A percentile compares a stretch with the other conserved stretches of the same genome.
phyloP scores from a whole-genome alignment of 805 yeast species.

The Metschnikowia vanudenii region DNA sequence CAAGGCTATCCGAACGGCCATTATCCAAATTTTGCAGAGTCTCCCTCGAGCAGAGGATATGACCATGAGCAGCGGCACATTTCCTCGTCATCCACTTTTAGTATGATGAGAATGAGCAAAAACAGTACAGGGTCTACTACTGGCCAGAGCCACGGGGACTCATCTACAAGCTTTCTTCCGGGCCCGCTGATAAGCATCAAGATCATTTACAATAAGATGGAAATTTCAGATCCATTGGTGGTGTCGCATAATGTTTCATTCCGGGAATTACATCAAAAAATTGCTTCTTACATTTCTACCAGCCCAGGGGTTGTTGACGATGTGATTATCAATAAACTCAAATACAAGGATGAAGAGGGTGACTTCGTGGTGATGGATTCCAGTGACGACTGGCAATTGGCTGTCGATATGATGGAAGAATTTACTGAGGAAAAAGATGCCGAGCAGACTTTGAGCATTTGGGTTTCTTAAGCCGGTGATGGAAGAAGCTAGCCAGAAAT shows the following conservation, averaged over 20 bases:
- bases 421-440: constrained; percentile 20
- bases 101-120: constrained; percentile 39
- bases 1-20: constrained; percentile 6
- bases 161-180: constrained; percentile 10
- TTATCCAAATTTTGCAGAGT: constrained; percentile 3
- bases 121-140: constrained; percentile 21
- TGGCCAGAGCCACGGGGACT: constrained; percentile 11
- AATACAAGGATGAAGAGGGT: constrained; percentile 93
- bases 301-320: constrained; percentile 55
- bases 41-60: constrained; percentile 7
- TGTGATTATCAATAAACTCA: constrained; percentile 54
- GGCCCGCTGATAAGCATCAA: constrained; percentile 23
- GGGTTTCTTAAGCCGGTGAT: constrained; percentile 33
- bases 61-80: constrained; percentile 39
- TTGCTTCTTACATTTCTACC: constrained; percentile 48
- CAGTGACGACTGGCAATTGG: constrained; percentile 86
- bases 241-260: constrained; percentile 33
- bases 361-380: constrained; percentile 84
- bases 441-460: constrained; percentile 34
- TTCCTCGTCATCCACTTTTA: constrained; percentile 42
- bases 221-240: constrained; percentile 27
- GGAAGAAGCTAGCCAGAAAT: not conserved
- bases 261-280: constrained; percentile 61
- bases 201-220: constrained; percentile 33
- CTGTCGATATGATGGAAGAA: constrained; percentile 59